phyloP scores from a whole-genome alignment of 2,329 filamentous ascomycete species.

The Phyllosticta citrichinensis region DNA sequence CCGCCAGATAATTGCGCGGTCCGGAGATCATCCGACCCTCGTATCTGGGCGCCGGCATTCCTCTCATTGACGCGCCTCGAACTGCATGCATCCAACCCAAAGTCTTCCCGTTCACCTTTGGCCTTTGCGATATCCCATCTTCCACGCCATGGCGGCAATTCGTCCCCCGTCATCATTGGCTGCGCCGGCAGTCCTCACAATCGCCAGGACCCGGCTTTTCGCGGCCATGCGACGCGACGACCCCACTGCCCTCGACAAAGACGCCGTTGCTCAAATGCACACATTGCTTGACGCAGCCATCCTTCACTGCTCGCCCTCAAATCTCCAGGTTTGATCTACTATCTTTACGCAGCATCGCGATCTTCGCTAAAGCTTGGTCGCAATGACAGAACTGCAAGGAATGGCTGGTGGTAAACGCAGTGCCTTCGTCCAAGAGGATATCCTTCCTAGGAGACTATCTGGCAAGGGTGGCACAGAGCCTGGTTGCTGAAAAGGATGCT shows the following conservation, averaged over 20 bases:
- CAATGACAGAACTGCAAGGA: constrained; percentile 67
- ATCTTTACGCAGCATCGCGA: background rate
- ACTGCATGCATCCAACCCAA: background rate
- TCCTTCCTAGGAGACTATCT: constrained; percentile 67
- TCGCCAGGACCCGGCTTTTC: constrained; percentile 7
- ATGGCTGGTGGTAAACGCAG: constrained; percentile 68
- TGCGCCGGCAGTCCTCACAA: background rate
- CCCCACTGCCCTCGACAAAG: background rate
- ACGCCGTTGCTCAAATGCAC: constrained; percentile 7
- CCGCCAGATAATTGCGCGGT: no score
- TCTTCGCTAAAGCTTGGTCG: constrained; percentile 2
- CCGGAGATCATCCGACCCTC: no score
- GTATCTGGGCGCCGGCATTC: background rate
- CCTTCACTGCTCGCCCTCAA: constrained; percentile 7
- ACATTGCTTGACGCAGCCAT: constrained; percentile 7
- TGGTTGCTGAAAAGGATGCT: constrained; percentile 22
- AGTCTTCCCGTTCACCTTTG: background rate
- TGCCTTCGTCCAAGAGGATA: constrained; percentile 56
- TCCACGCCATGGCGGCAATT: constrained; percentile 1
- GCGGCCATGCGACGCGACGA: constrained; percentile 4
- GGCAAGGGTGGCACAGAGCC: constrained; percentile 55
- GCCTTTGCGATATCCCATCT: background rate
- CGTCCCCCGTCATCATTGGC: background rate
- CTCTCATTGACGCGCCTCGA: background rate
- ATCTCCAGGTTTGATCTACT: constrained; percentile 11